Base-by-base conservation (phyloP, 441 rosid genomes). In the Metrosideros polymorpha region DNA sequence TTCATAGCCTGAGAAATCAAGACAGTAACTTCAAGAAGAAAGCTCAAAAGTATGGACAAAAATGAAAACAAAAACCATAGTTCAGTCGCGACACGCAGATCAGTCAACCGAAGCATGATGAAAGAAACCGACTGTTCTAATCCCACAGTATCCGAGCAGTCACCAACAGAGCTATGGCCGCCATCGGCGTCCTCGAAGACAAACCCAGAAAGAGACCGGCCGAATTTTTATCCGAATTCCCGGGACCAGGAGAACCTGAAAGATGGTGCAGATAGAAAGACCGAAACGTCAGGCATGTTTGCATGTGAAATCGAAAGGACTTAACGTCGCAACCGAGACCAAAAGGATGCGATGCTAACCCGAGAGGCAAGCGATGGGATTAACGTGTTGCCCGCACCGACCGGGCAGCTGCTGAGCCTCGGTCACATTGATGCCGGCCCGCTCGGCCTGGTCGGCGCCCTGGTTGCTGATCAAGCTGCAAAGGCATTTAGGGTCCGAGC, bases 401-500 rank as follows among this genome's bases (percentile, higher is more conserved):
- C 92, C 96, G 18, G 96, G 99, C 86, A 96, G 83, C 86, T 93
- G 90, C 85, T 96, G 96, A 71, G 99, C 98, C 87, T 92, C 91
- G 25, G 85, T 89, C 15, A 93, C 86, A 83, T 95, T 89, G 49
- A 94, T 94, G 82, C 97, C 98, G 7, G 94, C 95, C 90, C 43
- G 87, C 87, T 95, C 92, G 0, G 98, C 97, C 53, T 88, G 85
- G 22, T 77, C 83, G 86, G 93, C 92, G 1, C 93, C 95, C 47
- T 87, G 85, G 88, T 93, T 96, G 90, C 95, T 96, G 10, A 93
- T 91, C 95, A 96, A 85, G 43, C 86, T 63, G 35, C 98, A 96
- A 87, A 96, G 76, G 88, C 97, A 95, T 83, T 90, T 89, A 45
- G 96, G 94, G 85, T 92, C 86, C 45, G 93, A 92, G 87, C 87